These are phyloP conservation scores for Aspergillus sojae DNA, from an alignment of 2,329 filamentous ascomycete species.

Conservation along the genomic window DNA sequence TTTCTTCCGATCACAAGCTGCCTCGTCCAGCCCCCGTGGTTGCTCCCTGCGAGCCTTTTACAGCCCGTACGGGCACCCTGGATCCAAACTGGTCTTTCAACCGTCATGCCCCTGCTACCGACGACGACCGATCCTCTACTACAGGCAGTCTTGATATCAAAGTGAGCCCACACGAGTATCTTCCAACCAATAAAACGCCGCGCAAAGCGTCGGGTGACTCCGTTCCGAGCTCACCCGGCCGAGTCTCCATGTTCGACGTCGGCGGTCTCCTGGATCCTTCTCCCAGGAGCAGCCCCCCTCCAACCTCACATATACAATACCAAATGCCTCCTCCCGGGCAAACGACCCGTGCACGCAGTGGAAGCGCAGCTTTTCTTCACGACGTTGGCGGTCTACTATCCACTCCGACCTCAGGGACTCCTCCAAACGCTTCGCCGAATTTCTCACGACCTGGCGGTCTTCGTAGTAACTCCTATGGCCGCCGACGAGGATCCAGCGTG, in stretches of 20 bases:
- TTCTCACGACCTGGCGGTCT: constrained; percentile 19
- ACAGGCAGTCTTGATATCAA: constrained; percentile 37
- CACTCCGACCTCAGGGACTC: constrained; percentile 4
- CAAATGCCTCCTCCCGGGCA: constrained; percentile 6
- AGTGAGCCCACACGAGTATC: constrained; percentile 38
- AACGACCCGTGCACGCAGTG: constrained; percentile 16
- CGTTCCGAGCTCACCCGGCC: constrained; percentile 52
- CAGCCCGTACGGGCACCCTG: constrained; percentile 31
- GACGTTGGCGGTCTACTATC: constrained; percentile 37
- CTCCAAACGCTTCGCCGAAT: constrained; percentile 2
- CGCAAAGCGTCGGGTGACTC: constrained; percentile 40
- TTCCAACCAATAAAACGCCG: constrained; percentile 31
- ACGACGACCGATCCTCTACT: constrained; percentile 33
- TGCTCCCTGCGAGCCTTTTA: constrained; percentile 31
- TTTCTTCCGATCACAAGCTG: constrained; percentile 35
- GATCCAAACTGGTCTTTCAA: constrained; percentile 39
- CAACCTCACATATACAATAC: constrained; percentile 9
- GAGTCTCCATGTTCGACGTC: constrained; percentile 82
- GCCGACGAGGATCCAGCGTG: constrained; percentile 19
- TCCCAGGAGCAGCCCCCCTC: constrained; percentile 6
- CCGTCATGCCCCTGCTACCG: constrained; percentile 22
- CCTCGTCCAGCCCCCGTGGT: constrained; percentile 44
- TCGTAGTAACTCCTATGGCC: constrained; percentile 11
- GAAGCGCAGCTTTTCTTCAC: constrained; percentile 36
- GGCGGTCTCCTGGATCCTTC: constrained; percentile 69